A percentile compares a stretch with the other conserved stretches of the same genome.
These are phyloP conservation scores for Quercus suber DNA, from an alignment of 306 rosid species.

Conservation along the genomic window DNA sequence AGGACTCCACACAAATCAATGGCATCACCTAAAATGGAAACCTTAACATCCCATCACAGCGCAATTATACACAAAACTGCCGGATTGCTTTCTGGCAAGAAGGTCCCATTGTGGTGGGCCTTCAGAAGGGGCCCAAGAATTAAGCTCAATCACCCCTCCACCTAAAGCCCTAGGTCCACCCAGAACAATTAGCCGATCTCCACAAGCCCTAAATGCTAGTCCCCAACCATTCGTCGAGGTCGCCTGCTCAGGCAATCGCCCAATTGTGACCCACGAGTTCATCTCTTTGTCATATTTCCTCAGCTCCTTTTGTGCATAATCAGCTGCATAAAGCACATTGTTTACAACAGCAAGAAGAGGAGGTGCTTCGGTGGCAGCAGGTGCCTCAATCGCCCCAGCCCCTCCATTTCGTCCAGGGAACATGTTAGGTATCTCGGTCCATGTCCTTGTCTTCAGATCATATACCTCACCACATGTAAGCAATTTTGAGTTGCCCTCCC, in stretches of 20 bases:
- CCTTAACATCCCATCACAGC: conserved; percentile 81
- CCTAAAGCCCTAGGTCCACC: conserved; percentile 42
- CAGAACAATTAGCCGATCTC: conserved; percentile 53
- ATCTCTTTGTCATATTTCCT: conserved; percentile 45
- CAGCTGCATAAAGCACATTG: conserved; percentile 65
- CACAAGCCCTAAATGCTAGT: conserved; percentile 67
- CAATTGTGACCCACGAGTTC: conserved; percentile 44
- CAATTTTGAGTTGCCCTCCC: conserved; percentile 21
- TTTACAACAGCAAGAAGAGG: conserved; percentile 87
- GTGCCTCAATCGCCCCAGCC: conserved; percentile 24
- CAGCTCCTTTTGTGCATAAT: conserved; percentile 41
- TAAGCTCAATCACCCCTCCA: conserved; percentile 39
- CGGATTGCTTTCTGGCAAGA: conserved; percentile 40
- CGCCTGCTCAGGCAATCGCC: conserved; percentile 54
- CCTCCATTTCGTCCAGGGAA: conserved; percentile 38
- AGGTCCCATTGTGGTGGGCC: conserved; percentile 52
- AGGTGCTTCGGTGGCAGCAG: conserved; percentile 53
- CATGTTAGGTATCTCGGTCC: conserved; percentile 73
- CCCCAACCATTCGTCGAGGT: conserved; percentile 68
- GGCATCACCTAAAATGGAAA: conserved; percentile 11
- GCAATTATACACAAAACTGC: conserved; percentile 69
- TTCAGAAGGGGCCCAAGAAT: conserved; percentile 53
- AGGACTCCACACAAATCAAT: conserved; percentile 22
- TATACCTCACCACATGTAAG: conserved; percentile 69
- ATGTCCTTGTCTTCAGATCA: conserved; percentile 43